A percentile compares a stretch with the other conserved stretches of the same genome.
These are phyloP conservation scores for Ceratobasidium sp. DNA, from an alignment of 1,284 basidiomycete genomes.

Conservation along the genomic window DNA sequence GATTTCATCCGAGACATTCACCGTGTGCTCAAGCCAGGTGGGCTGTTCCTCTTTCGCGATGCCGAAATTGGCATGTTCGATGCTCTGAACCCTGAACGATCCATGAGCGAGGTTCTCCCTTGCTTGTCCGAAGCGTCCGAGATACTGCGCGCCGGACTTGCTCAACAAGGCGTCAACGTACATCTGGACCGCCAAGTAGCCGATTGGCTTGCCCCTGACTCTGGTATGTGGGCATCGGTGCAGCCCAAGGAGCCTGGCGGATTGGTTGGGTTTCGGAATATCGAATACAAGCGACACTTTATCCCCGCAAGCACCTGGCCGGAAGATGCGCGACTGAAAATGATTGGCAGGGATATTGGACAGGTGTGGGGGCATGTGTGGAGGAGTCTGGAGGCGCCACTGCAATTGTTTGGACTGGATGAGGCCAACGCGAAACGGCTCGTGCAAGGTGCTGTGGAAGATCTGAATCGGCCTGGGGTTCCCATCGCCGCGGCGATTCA, in stretches of 20 bases:
- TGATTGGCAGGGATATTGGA: neutral
- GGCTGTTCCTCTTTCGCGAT: slow-evolving; percentile 23
- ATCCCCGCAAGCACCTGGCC: slow-evolving; percentile 29
- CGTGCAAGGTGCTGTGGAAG: slow-evolving; percentile 20
- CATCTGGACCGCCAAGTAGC: slow-evolving; percentile 28
- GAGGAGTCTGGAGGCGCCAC: slow-evolving; percentile 26
- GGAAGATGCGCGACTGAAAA: neutral
- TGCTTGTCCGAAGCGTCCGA: slow-evolving; percentile 9
- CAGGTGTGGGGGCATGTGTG: slow-evolving; percentile 22
- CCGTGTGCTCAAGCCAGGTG: slow-evolving; percentile 17
- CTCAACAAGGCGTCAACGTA: slow-evolving; percentile 30
- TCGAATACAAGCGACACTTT: neutral
- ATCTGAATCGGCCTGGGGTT: slow-evolving; percentile 2
- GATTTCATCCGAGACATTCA: slow-evolving; percentile 9
- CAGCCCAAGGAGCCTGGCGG: neutral
- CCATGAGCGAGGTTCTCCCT: neutral
- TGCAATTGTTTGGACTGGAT: slow-evolving; percentile 31
- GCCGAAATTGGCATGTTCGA: slow-evolving; percentile 22
- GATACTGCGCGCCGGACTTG: slow-evolving; percentile 9
- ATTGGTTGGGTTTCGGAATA: slow-evolving; percentile 8
- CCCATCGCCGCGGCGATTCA: slow-evolving; percentile 8
- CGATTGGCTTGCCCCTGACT: slow-evolving; percentile 16
- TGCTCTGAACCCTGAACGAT: slow-evolving; percentile 3
- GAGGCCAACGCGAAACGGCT: neutral
- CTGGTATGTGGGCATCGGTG: slow-evolving; percentile 5